These are phyloP conservation scores for Sequoiadendron giganteum DNA, from an alignment of 75 land plant species.

Conservation along the genomic window DNA sequence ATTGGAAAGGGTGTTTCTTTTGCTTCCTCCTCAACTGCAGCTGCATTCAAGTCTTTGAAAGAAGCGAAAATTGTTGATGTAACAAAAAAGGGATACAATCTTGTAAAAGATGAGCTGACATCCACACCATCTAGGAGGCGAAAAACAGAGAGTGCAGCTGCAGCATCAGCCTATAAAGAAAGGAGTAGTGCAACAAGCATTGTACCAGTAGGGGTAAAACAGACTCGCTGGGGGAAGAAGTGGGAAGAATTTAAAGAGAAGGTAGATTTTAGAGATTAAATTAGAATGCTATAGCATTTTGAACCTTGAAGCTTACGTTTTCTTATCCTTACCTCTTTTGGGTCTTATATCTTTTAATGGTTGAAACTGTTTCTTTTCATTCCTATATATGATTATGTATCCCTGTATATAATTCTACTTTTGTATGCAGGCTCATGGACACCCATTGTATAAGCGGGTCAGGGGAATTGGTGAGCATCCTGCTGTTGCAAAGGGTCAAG, in stretches of 20 bases:
- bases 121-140: conserved; percentile 44
- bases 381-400: not conserved
- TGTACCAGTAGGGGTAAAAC: conserved; percentile 56
- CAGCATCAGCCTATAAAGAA: conserved; percentile 33
- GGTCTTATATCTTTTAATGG: not conserved
- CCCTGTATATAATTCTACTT: not conserved
- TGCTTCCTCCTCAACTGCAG: conserved; percentile 32
- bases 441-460: conserved; percentile 67
- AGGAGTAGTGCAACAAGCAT: conserved; percentile 63
- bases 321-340: not conserved
- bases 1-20: conserved; percentile 32
- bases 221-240: conserved; percentile 63
- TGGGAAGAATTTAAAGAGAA: conserved; percentile 78
- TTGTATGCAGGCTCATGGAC: conserved; percentile 44
- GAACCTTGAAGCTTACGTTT: not conserved
- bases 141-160: conserved; percentile 25
- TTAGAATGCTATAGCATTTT: not conserved
- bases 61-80: conserved; percentile 62
- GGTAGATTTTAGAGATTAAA: conserved; percentile 30
- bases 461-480: conserved; percentile 63
- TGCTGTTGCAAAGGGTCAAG: conserved; percentile 81
- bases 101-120: conserved; percentile 78
- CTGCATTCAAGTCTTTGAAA: conserved; percentile 43
- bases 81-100: conserved; percentile 63
- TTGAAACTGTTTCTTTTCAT: not conserved